A percentile compares a stretch with the other conserved stretches of the same genome.
Conservation (phyloP, 768 basidiomycete species). For the Boletus rubropictus region DNA sequence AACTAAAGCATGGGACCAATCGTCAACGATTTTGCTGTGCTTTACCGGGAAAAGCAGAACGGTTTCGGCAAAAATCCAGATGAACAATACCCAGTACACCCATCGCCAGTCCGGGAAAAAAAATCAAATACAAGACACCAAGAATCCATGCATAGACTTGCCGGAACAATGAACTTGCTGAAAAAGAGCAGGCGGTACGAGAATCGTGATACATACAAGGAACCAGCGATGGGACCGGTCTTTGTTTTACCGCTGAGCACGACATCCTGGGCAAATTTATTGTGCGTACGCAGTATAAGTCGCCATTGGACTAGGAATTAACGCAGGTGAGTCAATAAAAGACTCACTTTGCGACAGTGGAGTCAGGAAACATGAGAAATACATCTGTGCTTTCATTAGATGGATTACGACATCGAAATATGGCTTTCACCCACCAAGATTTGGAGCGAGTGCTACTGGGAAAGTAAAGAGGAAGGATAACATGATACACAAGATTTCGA, state of each 20-base stretch:
- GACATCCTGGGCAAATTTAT: background rate
- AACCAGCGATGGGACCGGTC: constrained; percentile 47
- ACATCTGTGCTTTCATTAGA: constrained; percentile 35
- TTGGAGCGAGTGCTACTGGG: constrained; percentile 68
- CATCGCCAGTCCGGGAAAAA: constrained; percentile 54
- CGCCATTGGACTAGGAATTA: constrained; percentile 45
- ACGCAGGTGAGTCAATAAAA: background rate
- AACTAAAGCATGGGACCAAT: constrained; percentile 33
- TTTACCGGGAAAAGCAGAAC: constrained; percentile 48
- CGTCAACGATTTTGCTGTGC: background rate
- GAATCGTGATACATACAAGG: constrained; percentile 38
- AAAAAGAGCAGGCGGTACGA: background rate
- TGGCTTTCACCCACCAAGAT: constrained; percentile 39
- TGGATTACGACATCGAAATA: background rate
- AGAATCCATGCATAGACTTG: constrained; percentile 17
- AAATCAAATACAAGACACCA: background rate
- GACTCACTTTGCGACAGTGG: constrained; percentile 54
- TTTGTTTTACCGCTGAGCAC: constrained; percentile 10
- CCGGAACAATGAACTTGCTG: constrained; percentile 64
- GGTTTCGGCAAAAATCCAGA: constrained; percentile 60
- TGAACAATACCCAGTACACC: constrained; percentile 67
- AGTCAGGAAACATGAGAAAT: constrained; percentile 53
- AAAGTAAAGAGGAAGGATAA: constrained; percentile 62
- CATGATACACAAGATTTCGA: constrained; percentile 54
- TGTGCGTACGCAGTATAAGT: constrained; percentile 40